Evolutionary conservation across 2,329 filamentous ascomycete species (phyloP).

Genomic region (Botrytis fragariae): DNA sequence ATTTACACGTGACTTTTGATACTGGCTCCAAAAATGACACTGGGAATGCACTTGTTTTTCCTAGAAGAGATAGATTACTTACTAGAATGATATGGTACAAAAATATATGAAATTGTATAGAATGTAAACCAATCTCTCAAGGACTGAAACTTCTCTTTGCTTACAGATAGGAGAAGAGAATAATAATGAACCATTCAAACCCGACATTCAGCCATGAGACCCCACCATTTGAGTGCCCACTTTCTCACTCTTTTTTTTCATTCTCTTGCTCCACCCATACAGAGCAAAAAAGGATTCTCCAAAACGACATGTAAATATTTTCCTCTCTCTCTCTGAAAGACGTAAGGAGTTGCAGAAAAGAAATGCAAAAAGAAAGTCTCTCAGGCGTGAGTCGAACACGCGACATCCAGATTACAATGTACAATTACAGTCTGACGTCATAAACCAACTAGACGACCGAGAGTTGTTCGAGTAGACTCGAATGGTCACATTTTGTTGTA

Average conservation of each 20-base stretch:
- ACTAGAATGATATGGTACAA: background rate
- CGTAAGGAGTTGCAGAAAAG: background rate
- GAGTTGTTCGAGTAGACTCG: constrained; percentile 11
- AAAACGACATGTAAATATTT: background rate
- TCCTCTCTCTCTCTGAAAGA: rapidly evolving
- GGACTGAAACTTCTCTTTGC: background rate
- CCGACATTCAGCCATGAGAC: background rate
- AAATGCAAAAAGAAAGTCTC: background rate
- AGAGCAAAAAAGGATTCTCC: background rate
- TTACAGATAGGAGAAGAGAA: background rate
- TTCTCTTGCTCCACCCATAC: too few species aligned
- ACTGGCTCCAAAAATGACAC: background rate
- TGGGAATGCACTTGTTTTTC: background rate
- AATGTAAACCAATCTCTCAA: background rate
- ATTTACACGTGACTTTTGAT: background rate
- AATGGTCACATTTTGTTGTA: constrained; percentile 16
- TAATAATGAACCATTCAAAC: background rate
- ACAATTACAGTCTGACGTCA: constrained; percentile 22
- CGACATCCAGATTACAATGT: constrained; percentile 11
- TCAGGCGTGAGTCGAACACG: constrained; percentile 22
- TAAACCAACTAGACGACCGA: constrained; percentile 24
- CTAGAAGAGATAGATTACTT: background rate
- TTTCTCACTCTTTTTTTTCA: background rate
- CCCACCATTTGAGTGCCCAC: background rate
- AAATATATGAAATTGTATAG: background rate